Evolutionary conservation across 2,329 filamentous ascomycete species (phyloP).

Genomic region (Drechslerella dactyloides): DNA sequence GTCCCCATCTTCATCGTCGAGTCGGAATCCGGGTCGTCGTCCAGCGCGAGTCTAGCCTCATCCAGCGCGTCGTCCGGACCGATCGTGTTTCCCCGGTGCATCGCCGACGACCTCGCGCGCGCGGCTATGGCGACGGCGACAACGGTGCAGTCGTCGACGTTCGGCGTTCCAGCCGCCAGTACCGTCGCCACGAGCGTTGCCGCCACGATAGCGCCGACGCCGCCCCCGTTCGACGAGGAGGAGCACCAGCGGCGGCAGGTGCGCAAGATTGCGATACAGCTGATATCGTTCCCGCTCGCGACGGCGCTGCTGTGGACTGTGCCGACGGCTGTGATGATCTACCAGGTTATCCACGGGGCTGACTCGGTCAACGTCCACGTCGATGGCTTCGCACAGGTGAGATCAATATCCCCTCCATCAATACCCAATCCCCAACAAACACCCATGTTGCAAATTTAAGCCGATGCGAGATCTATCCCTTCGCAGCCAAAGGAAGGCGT

Average conservation of each 20-base stretch:
- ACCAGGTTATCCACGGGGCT: conserved; percentile 27
- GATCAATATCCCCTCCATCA: background rate
- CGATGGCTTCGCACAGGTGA: conserved; percentile 37
- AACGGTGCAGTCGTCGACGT: background rate
- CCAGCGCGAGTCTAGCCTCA: no score
- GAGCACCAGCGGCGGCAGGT: conserved; percentile 35
- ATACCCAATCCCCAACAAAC: no score
- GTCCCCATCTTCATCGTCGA: no score
- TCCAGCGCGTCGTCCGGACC: background rate
- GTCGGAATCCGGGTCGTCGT: no score
- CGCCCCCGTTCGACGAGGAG: conserved; percentile 3
- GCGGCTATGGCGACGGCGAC: background rate
- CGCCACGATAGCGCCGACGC: background rate
- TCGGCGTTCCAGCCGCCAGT: background rate
- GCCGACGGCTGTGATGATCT: conserved; percentile 44
- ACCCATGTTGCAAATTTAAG: no score
- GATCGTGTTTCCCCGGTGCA: background rate
- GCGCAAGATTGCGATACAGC: conserved; percentile 38
- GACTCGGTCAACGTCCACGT: conserved; percentile 38
- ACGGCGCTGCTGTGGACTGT: conserved; percentile 42
- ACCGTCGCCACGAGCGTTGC: background rate
- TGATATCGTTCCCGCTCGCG: conserved; percentile 41
- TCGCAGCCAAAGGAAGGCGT: no score
- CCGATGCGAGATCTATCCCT: no score
- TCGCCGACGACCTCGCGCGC: background rate